Evolutionary conservation across 257 asterid species (phyloP), one percentile per base, ranked within the genome.

Genomic region (Jacaranda copaia): DNA sequence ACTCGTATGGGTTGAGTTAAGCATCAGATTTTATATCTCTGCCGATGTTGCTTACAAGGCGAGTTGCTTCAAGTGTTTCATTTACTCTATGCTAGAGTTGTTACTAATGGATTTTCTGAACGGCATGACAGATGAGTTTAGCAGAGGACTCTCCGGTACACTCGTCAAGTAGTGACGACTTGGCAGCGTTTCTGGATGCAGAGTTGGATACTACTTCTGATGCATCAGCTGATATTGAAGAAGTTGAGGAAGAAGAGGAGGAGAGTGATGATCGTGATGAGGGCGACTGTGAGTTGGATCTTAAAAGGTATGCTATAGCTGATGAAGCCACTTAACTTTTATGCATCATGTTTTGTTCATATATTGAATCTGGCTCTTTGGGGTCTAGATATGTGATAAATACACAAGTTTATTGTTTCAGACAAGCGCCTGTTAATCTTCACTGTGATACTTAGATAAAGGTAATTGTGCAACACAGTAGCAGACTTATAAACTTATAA

Each of bases 101-200:
- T 49, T 59, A 70, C 43, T 52, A 40, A 51, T 64, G 55, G 16
- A 58, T 40, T 77, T 71, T 42, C 36, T 45, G 67, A 63, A 65
- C 13, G 75, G 49, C 45, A 19, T 84, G 70, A 40, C 85, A 89
- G 98, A 94, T 94, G 99, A 92, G 96, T 84, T 75, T 94, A 82
- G 72, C 81, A 5, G 88, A 89, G 32, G 97, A 91, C 72, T 94
- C 98, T 19, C 97, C 99, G 0, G 84, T 77, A 36, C 89, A 81
- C 79, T 92, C 99, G 1, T 91, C 98, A 15, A 92, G 99, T 79
- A 89, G 96, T 61, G 98, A 91, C 40, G 97, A 92, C 81, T 88
- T 88, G 52, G 96, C 95, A 12, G 87, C 98, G 5, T 56, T 91
- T 81, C 87, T 92, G 13, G 93, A 94, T n/a, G 88, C 84, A 14